Evolutionary conservation across 1,139 yeast species (phyloP).

Genomic region (Barnettozyma hawaiiensis): DNA sequence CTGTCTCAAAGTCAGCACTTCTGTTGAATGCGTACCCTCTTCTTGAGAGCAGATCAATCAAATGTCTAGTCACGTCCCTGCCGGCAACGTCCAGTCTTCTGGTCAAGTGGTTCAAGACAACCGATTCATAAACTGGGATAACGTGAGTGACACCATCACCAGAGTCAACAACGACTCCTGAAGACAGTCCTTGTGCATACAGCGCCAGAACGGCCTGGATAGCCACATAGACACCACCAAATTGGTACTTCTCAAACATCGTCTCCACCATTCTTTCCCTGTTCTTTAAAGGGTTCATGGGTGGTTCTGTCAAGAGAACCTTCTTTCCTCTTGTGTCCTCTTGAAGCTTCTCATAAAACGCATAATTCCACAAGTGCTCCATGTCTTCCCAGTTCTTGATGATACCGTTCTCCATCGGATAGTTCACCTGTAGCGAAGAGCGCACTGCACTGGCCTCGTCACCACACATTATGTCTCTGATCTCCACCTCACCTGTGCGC

Average conservation of each 20-base stretch:
- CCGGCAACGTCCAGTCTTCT: conserved; percentile 96
- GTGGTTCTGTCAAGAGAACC: conserved; percentile 90
- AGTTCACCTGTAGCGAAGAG: conserved; percentile 81
- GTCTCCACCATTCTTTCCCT: conserved; percentile 94
- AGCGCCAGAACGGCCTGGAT: conserved; percentile 96
- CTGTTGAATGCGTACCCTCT: conserved; percentile 97
- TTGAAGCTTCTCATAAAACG: conserved; percentile 87
- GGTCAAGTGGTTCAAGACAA: conserved; percentile 88
- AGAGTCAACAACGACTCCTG: conserved; percentile 98
- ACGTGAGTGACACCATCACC: conserved; percentile 95
- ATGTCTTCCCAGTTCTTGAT: conserved; percentile 98
- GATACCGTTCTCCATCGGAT: conserved; percentile 98
- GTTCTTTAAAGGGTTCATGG: conserved; percentile 93
- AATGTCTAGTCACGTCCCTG: conserved; percentile 92
- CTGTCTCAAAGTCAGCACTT: conserved; percentile 98
- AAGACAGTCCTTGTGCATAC: conserved; percentile 93
- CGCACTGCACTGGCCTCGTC: conserved; percentile 90
- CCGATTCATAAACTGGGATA: conserved; percentile 96
- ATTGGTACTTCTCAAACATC: conserved; percentile 94
- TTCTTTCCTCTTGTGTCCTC: conserved; percentile 73
- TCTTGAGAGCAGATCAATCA: conserved; percentile 83
- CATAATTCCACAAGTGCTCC: conserved; percentile 98
- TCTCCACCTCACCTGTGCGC: conserved; percentile 64
- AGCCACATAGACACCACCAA: conserved; percentile 96
- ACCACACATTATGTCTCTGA: conserved; percentile 96